These are phyloP conservation scores for Mycena indigotica DNA, from an alignment of 768 basidiomycete species.

Conservation along the genomic window DNA sequence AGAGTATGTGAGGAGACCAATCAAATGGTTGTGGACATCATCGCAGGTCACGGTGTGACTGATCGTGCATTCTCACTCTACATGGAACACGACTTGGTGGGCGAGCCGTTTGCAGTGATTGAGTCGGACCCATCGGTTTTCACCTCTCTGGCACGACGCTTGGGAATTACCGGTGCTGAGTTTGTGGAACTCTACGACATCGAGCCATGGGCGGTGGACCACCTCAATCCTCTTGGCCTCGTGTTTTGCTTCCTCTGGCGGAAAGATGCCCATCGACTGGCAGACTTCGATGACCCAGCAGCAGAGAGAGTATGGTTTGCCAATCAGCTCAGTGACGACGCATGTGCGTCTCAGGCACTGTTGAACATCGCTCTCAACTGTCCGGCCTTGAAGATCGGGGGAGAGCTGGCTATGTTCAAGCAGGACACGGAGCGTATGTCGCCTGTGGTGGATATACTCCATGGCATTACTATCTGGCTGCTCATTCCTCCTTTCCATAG, in stretches of 20 bases:
- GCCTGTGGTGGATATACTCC: constrained; percentile 47
- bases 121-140: constrained; percentile 66
- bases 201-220: constrained; percentile 64
- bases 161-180: constrained; percentile 56
- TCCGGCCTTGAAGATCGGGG: constrained; percentile 50
- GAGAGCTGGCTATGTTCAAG: constrained; percentile 45
- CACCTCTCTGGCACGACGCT: constrained; percentile 53
- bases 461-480: background rate
- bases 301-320: constrained; percentile 67
- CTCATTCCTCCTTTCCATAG: constrained; percentile 32
- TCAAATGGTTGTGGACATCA: too few species aligned
- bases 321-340: constrained; percentile 67
- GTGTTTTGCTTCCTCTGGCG: constrained; percentile 66
- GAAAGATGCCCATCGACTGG: constrained; percentile 47
- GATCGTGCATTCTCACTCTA: too few species aligned
- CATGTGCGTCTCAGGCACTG: constrained; percentile 64
- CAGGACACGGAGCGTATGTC: constrained; percentile 58
- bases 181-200: constrained; percentile 64
- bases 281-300: constrained; percentile 54
- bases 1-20: too few species aligned
- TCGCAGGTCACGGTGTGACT: too few species aligned
- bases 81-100: constrained; percentile 47
- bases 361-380: constrained; percentile 64
- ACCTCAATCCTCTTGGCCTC: constrained; percentile 58
- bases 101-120: constrained; percentile 64